A percentile compares a stretch with the other conserved stretches of the same genome.
phyloP scores from a whole-genome alignment of 805 yeast genomes.

The Saturnispora kantuleensis region DNA sequence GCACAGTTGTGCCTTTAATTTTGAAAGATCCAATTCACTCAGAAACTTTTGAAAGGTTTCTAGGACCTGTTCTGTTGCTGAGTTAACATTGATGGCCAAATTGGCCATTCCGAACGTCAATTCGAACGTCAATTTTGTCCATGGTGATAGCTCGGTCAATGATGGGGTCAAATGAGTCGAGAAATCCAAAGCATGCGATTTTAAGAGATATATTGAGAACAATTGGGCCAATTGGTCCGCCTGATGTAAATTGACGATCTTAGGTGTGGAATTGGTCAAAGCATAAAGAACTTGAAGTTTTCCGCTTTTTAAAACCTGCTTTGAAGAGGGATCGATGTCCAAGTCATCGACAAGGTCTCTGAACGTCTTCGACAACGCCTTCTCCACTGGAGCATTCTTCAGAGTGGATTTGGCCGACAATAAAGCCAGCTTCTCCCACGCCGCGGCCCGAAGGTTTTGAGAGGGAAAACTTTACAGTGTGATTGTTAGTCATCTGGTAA shows the following conservation, averaged over 20 bases:
- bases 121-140: slow-evolving; percentile 31
- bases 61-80: slow-evolving; percentile 10
- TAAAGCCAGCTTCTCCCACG: slow-evolving; percentile 29
- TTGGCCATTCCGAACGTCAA: slow-evolving; percentile 26
- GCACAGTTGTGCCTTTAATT: slow-evolving; percentile 16
- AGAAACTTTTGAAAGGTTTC: slow-evolving; percentile 6
- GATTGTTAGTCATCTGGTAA: neutral
- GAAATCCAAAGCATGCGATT: slow-evolving; percentile 35
- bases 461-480: slow-evolving; percentile 25
- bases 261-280: slow-evolving; percentile 36
- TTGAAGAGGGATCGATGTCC: neutral
- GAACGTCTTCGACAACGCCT: slow-evolving; percentile 18
- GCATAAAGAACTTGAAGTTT: slow-evolving; percentile 44
- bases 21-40: neutral
- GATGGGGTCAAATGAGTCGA: slow-evolving; percentile 21
- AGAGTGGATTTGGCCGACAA: slow-evolving; percentile 22
- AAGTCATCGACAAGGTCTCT: slow-evolving; percentile 7
- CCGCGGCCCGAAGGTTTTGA: slow-evolving; percentile 28
- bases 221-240: slow-evolving; percentile 36
- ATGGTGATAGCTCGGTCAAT: slow-evolving; percentile 27
- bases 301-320: neutral
- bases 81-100: slow-evolving; percentile 18
- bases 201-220: slow-evolving; percentile 36
- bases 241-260: slow-evolving; percentile 28
- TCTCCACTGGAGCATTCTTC: slow-evolving; percentile 13